Percentiles rank a stretch among this genome's conserved stretches.
Evolutionary conservation across 148 eudicot species (phyloP).

Genomic region (Chenopodium suecicum): DNA sequence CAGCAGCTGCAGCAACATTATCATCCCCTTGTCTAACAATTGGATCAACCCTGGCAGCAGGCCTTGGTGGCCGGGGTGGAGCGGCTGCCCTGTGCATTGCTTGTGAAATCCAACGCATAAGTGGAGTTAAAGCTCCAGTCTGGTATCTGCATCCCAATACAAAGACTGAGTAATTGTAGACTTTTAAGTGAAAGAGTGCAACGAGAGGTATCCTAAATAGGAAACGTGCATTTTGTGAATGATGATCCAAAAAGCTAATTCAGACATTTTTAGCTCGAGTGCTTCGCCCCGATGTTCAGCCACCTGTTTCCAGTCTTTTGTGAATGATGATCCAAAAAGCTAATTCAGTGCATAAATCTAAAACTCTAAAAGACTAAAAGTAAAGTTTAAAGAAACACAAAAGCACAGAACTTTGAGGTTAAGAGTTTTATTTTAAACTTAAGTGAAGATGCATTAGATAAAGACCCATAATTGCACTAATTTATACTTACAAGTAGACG

Average conservation of each 20-base stretch:
- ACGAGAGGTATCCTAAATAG: not conserved
- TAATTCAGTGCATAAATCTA: not conserved
- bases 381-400: not conserved
- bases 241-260: no score
- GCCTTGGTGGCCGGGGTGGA: conserved; percentile 85
- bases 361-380: not conserved
- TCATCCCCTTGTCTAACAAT: conserved; percentile 33
- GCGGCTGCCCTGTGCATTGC: conserved; percentile 98
- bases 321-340: not conserved
- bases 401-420: not conserved
- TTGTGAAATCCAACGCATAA: conserved; percentile 85
- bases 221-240: not conserved
- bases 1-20: conserved; percentile 43
- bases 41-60: conserved; percentile 60
- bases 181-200: not conserved
- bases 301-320: not conserved
- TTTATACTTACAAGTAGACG: conserved; percentile 77
- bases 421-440: not conserved
- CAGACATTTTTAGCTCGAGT: no score
- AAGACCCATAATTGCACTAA: not conserved
- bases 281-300: no score
- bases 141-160: conserved; percentile 63
- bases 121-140: conserved; percentile 94
- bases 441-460: not conserved
- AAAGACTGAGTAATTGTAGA: conserved; percentile 5